phyloP scores from a whole-genome alignment of 495 filamentous ascomycete genomes.

The Penicillium coffeae region DNA sequence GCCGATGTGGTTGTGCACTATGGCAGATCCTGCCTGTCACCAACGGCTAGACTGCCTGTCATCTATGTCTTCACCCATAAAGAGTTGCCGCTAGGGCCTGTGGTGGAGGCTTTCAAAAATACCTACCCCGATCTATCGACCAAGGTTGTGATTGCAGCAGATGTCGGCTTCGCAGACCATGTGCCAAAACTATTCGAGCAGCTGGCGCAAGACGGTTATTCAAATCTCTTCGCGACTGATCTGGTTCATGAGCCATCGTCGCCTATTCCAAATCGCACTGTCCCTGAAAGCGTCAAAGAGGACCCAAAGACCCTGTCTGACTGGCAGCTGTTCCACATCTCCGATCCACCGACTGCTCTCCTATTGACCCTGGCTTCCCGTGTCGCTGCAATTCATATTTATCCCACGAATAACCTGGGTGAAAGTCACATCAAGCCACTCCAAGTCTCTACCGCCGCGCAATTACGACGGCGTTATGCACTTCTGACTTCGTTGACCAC shows the following conservation, averaged over 20 bases:
- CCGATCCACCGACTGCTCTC: slow-evolving; percentile 75
- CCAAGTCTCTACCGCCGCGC: slow-evolving; percentile 47
- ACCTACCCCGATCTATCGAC: slow-evolving; percentile 60
- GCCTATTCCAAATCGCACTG: slow-evolving; percentile 77
- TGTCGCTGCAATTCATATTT: slow-evolving; percentile 72
- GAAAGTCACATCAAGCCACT: slow-evolving; percentile 35
- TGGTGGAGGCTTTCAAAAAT: slow-evolving; percentile 59
- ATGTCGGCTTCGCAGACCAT: slow-evolving; percentile 79
- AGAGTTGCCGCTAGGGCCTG: slow-evolving; percentile 52
- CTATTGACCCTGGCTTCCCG: slow-evolving; percentile 85
- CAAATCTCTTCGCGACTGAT: slow-evolving; percentile 61
- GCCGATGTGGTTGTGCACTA: slow-evolving; percentile 95
- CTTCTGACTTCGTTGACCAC: slow-evolving; percentile 78
- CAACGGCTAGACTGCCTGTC: slow-evolving; percentile 82
- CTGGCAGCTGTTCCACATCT: slow-evolving; percentile 86
- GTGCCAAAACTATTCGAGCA: slow-evolving; percentile 48
- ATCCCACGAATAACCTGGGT: slow-evolving; percentile 50
- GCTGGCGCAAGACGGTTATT: slow-evolving; percentile 62
- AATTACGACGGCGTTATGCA: slow-evolving; percentile 82
- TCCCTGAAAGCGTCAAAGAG: slow-evolving; percentile 50
- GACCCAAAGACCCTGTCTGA: slow-evolving; percentile 53
- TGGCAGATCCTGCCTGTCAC: slow-evolving; percentile 85
- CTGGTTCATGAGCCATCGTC: slow-evolving; percentile 77
- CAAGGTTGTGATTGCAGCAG: slow-evolving; percentile 80
- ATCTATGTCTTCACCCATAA: slow-evolving; percentile 87